A percentile compares a stretch with the other conserved stretches of the same genome.
These are phyloP conservation scores for Cucurbita maxima DNA, from an alignment of 306 rosid species.

Conservation along the genomic window DNA sequence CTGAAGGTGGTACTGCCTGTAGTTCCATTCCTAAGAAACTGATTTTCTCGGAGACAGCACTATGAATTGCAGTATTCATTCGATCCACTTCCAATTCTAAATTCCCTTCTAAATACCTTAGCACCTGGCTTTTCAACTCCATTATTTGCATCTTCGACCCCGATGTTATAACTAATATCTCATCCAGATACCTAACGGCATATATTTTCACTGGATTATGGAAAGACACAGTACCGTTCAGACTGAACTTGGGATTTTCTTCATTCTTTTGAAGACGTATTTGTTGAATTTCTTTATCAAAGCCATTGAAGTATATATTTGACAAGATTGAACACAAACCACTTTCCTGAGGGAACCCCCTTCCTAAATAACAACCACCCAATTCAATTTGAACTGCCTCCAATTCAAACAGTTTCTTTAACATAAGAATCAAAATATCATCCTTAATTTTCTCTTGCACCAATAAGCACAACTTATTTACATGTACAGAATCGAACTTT, in stretches of 20 bases:
- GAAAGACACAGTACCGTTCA: constrained; percentile 22
- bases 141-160: constrained; percentile 47
- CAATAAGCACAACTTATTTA: constrained; percentile 33
- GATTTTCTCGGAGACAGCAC: constrained; percentile 76
- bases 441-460: constrained; percentile 35
- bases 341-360: constrained; percentile 76
- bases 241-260: constrained; percentile 30
- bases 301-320: constrained; percentile 62
- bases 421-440: constrained; percentile 14
- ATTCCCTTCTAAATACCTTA: constrained; percentile 39
- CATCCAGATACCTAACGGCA: constrained; percentile 81
- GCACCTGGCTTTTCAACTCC: constrained; percentile 47
- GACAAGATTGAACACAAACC: constrained; percentile 50
- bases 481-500: constrained; percentile 24
- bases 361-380: constrained; percentile 49
- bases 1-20: constrained; percentile 60
- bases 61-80: constrained; percentile 51
- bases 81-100: constrained; percentile 50
- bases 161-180: constrained; percentile 51
- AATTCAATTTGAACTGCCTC: constrained; percentile 27
- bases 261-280: constrained; percentile 32
- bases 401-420: constrained; percentile 32
- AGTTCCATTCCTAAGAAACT: constrained; percentile 72
- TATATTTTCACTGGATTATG: constrained; percentile 71
- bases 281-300: constrained; percentile 67